Conservation (phyloP, 768 basidiomycete species). For the Mycena amicta region DNA sequence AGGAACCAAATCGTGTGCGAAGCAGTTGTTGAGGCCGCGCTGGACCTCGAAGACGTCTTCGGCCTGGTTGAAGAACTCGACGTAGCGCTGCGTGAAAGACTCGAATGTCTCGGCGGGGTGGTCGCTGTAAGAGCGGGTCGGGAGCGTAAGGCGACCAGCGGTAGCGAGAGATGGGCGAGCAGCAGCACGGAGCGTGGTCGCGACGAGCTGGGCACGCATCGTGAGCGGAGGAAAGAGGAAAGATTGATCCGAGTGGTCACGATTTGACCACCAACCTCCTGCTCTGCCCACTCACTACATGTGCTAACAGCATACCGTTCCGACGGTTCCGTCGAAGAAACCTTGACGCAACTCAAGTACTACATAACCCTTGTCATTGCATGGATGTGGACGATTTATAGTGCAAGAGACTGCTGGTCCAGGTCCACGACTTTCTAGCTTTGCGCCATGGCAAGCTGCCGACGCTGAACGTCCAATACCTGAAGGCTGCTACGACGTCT, state of each 20-base stretch:
- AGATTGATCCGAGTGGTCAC: not conserved
- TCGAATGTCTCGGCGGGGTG: constrained; percentile 93
- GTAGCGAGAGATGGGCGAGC: constrained; percentile 51
- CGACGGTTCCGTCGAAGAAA: too few relatives aligned
- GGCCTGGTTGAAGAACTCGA: constrained; percentile 88
- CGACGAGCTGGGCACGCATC: constrained; percentile 63
- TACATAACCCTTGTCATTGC: too few relatives aligned
- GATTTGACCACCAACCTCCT: not conserved
- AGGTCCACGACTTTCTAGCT: too few relatives aligned
- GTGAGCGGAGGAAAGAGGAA: constrained; percentile 14
- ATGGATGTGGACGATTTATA: too few relatives aligned
- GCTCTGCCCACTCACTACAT: too few relatives aligned
- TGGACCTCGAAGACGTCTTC: constrained; percentile 99
- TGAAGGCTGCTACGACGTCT: too few relatives aligned
- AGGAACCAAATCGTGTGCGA: constrained; percentile 96
- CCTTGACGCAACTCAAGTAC: too few relatives aligned
- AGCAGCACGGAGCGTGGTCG: constrained; percentile 62
- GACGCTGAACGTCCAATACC: too few relatives aligned
- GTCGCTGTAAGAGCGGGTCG: constrained; percentile 47
- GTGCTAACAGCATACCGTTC: too few relatives aligned
- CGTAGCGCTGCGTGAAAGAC: constrained; percentile 91
- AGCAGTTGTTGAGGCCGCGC: constrained; percentile 99
- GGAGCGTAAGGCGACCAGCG: constrained; percentile 34
- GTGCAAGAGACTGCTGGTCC: too few relatives aligned
- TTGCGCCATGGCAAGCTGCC: too few relatives aligned